phyloP scores from a whole-genome alignment of 176 grass and related monocot species.

The Rhynchospora tenuis region DNA sequence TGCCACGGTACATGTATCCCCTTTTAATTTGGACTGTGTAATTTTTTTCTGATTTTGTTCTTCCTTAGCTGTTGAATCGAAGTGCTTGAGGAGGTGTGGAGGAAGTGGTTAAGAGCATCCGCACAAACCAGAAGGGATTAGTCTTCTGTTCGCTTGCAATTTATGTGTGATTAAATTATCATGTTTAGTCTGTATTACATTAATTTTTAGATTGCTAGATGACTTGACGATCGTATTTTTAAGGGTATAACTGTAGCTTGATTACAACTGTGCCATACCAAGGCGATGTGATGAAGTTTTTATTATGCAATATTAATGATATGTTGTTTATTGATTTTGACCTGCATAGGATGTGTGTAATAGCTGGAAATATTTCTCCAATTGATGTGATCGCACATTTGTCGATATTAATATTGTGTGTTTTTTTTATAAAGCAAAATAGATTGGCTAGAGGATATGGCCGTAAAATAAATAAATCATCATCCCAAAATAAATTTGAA shows the following conservation, averaged over 20 bases:
- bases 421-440: neutral
- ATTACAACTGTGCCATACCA: neutral
- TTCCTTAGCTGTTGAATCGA: conserved; percentile 58
- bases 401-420: conserved; percentile 40
- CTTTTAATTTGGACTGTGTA: neutral
- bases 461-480: too few species aligned
- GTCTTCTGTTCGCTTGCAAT: neutral
- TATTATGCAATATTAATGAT: neutral
- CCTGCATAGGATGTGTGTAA: conserved; percentile 59
- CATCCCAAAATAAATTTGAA: too few species aligned
- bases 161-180: too few species aligned
- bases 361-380: too few species aligned
- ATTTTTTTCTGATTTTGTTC: neutral
- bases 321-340: conserved; percentile 11
- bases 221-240: neutral
- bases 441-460: too few species aligned
- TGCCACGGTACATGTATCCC: too few species aligned
- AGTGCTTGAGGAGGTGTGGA: conserved; percentile 91
- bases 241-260: neutral
- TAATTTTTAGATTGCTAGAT: neutral
- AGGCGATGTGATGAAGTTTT: neutral
- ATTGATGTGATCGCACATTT: conserved; percentile 89
- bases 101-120: conserved; percentile 97
- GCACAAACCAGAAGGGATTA: conserved; percentile 69
- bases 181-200: neutral